These are phyloP conservation scores for Mycena galericulata DNA, from an alignment of 768 basidiomycete species.

Conservation along the genomic window DNA sequence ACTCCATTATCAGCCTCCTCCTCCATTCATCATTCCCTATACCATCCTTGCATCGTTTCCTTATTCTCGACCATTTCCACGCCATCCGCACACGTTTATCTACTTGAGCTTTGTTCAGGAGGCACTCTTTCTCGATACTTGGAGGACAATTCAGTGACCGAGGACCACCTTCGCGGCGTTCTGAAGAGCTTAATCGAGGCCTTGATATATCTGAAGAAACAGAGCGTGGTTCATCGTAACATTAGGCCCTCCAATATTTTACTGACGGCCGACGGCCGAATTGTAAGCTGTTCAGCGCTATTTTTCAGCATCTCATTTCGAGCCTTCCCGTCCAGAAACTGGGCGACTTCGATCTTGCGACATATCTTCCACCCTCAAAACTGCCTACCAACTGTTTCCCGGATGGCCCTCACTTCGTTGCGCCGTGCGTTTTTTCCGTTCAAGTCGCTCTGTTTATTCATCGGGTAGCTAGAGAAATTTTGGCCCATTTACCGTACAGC, in stretches of 20 bases:
- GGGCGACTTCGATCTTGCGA: constrained; percentile 53
- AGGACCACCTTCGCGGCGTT: constrained; percentile 52
- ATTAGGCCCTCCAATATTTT: constrained; percentile 55
- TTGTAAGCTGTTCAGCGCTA: constrained; percentile 49
- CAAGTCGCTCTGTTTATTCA: not conserved
- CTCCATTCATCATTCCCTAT: constrained; percentile 54
- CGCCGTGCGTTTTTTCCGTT: constrained; percentile 51
- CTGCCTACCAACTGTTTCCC: constrained; percentile 37
- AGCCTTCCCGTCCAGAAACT: constrained; percentile 53
- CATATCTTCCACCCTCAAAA: constrained; percentile 40
- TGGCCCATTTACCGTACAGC: constrained; percentile 44
- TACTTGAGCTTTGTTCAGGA: constrained; percentile 59
- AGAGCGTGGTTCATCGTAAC: constrained; percentile 57
- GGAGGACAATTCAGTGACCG: constrained; percentile 39
- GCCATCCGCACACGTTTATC: constrained; percentile 47
- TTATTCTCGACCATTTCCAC: constrained; percentile 56
- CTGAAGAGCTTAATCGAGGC: constrained; percentile 55
- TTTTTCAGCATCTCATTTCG: not conserved
- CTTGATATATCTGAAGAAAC: constrained; percentile 56
- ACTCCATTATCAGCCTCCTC: constrained; percentile 28
- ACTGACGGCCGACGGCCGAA: constrained; percentile 51
- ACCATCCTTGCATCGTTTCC: constrained; percentile 63
- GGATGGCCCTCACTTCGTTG: constrained; percentile 45
- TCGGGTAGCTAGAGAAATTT: constrained; percentile 51
- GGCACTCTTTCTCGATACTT: constrained; percentile 53